phyloP scores from a whole-genome alignment of 805 yeast species.

The Zygosaccharomyces rouxii region DNA sequence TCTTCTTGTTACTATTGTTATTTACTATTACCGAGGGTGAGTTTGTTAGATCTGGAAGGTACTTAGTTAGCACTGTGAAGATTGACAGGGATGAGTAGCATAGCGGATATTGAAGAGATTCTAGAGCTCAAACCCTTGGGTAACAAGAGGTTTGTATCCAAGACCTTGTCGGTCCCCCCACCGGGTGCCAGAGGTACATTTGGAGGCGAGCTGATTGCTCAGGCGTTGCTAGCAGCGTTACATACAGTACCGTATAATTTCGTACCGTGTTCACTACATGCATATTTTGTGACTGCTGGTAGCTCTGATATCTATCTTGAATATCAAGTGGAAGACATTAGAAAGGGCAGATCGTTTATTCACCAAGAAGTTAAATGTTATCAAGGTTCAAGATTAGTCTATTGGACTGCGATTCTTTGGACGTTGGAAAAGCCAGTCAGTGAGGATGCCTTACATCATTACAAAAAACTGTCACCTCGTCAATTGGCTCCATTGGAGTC shows the following conservation, averaged over 20 bases:
- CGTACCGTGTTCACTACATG: conserved; percentile 58
- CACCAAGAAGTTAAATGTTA: conserved; percentile 51
- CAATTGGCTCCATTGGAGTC: conserved; percentile 38
- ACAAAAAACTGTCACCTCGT: conserved; percentile 30
- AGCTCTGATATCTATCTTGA: conserved; percentile 41
- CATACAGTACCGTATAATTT: conserved; percentile 44
- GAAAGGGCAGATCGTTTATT: conserved; percentile 49
- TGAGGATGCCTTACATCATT: conserved; percentile 15
- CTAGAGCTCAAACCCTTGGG: conserved; percentile 22
- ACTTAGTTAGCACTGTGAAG: not conserved
- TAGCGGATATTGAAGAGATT: conserved; percentile 13
- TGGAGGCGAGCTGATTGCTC: conserved; percentile 70
- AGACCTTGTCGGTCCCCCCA: conserved; percentile 36
- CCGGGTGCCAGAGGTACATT: conserved; percentile 60
- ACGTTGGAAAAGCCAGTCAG: conserved; percentile 22
- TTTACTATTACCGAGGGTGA: not conserved
- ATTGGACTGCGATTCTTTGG: conserved; percentile 49
- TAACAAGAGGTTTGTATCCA: conserved; percentile 22
- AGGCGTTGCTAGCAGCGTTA: conserved; percentile 57
- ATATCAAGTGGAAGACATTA: conserved; percentile 50
- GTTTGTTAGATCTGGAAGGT: not conserved
- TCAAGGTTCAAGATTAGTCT: conserved; percentile 50
- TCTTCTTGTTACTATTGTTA: not conserved
- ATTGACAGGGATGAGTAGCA: not conserved
- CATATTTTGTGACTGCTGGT: conserved; percentile 58